These are phyloP conservation scores for Colletotrichum aenigma DNA, from an alignment of 2,329 filamentous ascomycete genomes.

Conservation along the genomic window DNA sequence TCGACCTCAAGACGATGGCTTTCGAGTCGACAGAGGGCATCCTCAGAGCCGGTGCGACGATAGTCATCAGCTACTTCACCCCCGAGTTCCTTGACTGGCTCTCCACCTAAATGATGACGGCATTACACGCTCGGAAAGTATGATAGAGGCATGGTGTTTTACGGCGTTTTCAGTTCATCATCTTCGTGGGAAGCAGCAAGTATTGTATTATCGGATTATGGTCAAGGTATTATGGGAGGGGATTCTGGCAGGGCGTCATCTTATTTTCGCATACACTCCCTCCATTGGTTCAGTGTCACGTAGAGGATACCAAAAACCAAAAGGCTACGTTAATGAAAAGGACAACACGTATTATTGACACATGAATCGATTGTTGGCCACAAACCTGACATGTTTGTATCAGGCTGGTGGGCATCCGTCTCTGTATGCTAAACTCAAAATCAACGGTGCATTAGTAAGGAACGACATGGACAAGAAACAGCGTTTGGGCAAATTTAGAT, in stretches of 20 bases:
- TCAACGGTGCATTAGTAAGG: not conserved
- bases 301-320: constrained; percentile 5
- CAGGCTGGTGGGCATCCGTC: not conserved
- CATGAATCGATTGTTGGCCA: not conserved
- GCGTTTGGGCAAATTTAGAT: not conserved
- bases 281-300: not conserved
- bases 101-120: constrained; percentile 42
- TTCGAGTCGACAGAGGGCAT: constrained; percentile 96
- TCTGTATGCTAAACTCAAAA: not conserved
- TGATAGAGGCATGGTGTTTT: constrained; percentile 8
- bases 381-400: not conserved
- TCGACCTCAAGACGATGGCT: constrained; percentile 92
- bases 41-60: constrained; percentile 87
- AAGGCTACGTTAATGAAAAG: not conserved
- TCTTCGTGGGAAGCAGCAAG: not conserved
- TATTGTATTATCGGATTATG: not conserved
- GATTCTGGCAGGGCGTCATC: not conserved
- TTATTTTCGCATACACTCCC: not conserved
- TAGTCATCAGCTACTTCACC: constrained; percentile 93
- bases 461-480: not conserved
- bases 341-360: not conserved
- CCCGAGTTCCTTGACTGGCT: constrained; percentile 78
- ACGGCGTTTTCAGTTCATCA: not conserved
- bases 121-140: not conserved
- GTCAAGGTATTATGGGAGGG: not conserved